These are phyloP conservation scores for Leptographium wingfieldii DNA, from an alignment of 2,329 filamentous ascomycete species.

Conservation along the genomic window DNA sequence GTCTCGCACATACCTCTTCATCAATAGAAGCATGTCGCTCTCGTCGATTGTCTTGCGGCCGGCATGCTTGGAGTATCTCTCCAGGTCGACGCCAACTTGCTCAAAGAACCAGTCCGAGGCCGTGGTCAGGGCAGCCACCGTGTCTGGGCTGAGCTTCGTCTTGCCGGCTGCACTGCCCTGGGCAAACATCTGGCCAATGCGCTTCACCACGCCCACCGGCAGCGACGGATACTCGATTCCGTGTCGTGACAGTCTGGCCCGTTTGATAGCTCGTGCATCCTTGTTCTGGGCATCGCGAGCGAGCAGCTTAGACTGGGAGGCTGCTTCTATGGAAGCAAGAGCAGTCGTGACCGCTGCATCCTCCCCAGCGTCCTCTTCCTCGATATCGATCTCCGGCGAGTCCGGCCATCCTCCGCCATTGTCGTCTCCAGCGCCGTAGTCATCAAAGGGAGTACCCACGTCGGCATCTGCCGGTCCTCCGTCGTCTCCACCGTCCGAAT, in stretches of 20 bases:
- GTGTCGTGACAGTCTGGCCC: slow-evolving; percentile 51
- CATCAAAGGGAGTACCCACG: neutral
- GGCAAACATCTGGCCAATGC: slow-evolving; percentile 57
- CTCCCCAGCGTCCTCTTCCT: neutral
- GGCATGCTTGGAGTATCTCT: slow-evolving; percentile 68
- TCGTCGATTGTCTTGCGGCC: slow-evolving; percentile 78
- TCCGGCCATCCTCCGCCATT: slow-evolving; percentile 3
- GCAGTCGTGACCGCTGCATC: neutral
- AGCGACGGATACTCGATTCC: slow-evolving; percentile 67
- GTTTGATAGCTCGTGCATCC: slow-evolving; percentile 14
- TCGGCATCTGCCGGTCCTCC: neutral
- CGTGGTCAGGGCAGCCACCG: slow-evolving; percentile 61
- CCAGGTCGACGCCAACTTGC: slow-evolving; percentile 68
- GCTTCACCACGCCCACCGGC: slow-evolving; percentile 61
- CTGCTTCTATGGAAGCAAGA: neutral
- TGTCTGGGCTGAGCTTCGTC: slow-evolving; percentile 59
- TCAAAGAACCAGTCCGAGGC: slow-evolving; percentile 90
- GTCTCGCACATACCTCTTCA: slow-evolving; percentile 56
- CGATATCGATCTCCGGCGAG: neutral
- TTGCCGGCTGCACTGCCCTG: slow-evolving; percentile 53
- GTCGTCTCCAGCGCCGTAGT: slow-evolving; percentile 2
- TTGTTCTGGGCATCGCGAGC: neutral
- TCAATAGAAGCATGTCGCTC: slow-evolving; percentile 66
- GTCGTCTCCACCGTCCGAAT: neutral
- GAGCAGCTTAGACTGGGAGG: neutral